phyloP scores from a whole-genome alignment of 179 eudicot genomes.

The Beta lomatogona region DNA sequence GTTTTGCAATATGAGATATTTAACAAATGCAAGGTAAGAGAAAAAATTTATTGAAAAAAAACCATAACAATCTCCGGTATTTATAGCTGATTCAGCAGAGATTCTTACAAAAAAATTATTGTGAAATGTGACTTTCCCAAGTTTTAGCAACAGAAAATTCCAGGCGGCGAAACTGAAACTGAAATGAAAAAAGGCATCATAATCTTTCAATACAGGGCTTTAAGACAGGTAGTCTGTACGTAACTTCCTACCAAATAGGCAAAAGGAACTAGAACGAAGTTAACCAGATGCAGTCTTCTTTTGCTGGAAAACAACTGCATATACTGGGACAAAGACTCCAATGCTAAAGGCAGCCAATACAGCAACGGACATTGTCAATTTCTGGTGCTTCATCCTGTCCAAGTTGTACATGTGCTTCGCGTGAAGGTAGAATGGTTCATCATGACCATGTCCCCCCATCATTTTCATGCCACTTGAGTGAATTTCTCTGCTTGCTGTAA shows the following conservation, averaged over 20 bases:
- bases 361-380: constrained; percentile 58
- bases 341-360: constrained; percentile 76
- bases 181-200: constrained; percentile 23
- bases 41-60: neutral
- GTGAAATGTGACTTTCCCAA: constrained; percentile 19
- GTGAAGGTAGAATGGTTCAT: constrained; percentile 77
- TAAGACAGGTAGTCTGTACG: constrained; percentile 1
- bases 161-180: constrained; percentile 16
- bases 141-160: constrained; percentile 13
- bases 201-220: constrained; percentile 27
- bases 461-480: constrained; percentile 80
- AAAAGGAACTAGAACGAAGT: constrained; percentile 18
- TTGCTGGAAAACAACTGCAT: constrained; percentile 91
- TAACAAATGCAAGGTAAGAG: neutral
- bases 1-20: neutral
- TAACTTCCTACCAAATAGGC: constrained; percentile 14
- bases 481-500: constrained; percentile 63
- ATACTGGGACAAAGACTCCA: constrained; percentile 76
- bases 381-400: constrained; percentile 84
- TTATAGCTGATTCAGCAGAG: constrained; percentile 8
- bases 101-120: constrained; percentile 26
- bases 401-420: constrained; percentile 99
- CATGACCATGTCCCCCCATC: constrained; percentile 83
- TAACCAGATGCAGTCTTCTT: constrained; percentile 79
- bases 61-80: constrained; percentile 2